Percentiles rank a stretch among this genome's conserved stretches.
Evolutionary conservation across 2,329 filamentous ascomycete genomes (phyloP).

Genomic region (Colletotrichum brevisporum): DNA sequence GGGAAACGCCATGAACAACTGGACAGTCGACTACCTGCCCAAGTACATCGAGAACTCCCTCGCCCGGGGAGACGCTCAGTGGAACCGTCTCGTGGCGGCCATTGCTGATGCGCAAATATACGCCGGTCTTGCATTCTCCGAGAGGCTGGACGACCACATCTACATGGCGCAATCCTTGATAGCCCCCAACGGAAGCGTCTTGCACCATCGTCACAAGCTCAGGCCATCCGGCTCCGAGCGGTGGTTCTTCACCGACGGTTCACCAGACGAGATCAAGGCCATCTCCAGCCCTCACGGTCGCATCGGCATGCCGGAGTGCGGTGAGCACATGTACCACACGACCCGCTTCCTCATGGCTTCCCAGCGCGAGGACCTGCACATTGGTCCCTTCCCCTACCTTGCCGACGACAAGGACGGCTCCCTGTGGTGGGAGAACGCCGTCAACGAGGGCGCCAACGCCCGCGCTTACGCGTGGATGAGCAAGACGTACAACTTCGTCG

Average conservation of each 20-base stretch:
- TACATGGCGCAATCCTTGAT: constrained; percentile 64
- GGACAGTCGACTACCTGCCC: constrained; percentile 4
- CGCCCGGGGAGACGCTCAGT: constrained; percentile 4
- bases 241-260: constrained; percentile 63
- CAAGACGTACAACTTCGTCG: constrained; percentile 2
- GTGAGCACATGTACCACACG: constrained; percentile 52
- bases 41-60: constrained; percentile 22
- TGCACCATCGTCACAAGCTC: constrained; percentile 61
- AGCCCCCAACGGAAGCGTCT: constrained; percentile 54
- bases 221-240: constrained; percentile 68
- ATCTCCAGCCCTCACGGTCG: constrained; percentile 55
- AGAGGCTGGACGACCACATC: constrained; percentile 53
- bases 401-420: not conserved
- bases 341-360: constrained; percentile 24
- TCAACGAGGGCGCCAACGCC: constrained; percentile 1
- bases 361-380: constrained; percentile 20
- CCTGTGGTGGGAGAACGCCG: constrained; percentile 15
- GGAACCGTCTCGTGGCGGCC: constrained; percentile 11
- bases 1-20: constrained; percentile 17
- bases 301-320: constrained; percentile 63
- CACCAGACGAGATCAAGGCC: constrained; percentile 55
- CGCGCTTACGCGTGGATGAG: constrained; percentile 18
- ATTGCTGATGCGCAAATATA: not conserved
- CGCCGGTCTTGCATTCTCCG: constrained; percentile 50
- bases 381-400: constrained; percentile 20